These are phyloP conservation scores for Dendrobium huoshanense DNA, from an alignment of 106 monocot genomes.

Conservation along the genomic window DNA sequence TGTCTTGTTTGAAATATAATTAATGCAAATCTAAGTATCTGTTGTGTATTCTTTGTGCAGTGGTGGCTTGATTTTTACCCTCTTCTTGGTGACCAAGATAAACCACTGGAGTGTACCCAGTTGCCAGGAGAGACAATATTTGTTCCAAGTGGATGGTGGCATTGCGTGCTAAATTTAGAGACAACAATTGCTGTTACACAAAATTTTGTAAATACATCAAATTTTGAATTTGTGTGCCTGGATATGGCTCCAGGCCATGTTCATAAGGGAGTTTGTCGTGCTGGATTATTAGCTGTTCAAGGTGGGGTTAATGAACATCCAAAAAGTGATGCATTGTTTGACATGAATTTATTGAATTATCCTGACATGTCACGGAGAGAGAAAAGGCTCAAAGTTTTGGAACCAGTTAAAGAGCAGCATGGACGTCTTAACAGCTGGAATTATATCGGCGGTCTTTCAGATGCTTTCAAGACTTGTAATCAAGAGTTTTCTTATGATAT, in stretches of 20 bases:
- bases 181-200: constrained; percentile 93
- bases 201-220: constrained; percentile 81
- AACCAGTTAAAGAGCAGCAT: constrained; percentile 9
- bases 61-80: constrained; percentile 99
- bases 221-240: constrained; percentile 83
- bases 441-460: constrained; percentile 10
- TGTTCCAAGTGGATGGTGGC: constrained; percentile 99
- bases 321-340: constrained; percentile 5
- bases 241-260: constrained; percentile 87
- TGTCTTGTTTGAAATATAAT: background rate
- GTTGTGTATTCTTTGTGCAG: constrained; percentile 28
- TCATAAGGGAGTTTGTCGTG: constrained; percentile 94
- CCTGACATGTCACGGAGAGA: constrained; percentile 42
- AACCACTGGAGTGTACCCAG: constrained; percentile 93
- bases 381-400: constrained; percentile 41
- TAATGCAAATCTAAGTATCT: background rate
- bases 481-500: constrained; percentile 74
- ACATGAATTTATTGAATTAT: constrained; percentile 27
- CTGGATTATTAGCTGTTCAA: constrained; percentile 77
- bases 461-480: constrained; percentile 14
- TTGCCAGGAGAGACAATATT: constrained; percentile 92
- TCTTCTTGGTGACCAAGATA: constrained; percentile 80
- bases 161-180: constrained; percentile 94
- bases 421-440: constrained; percentile 12
- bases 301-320: constrained; percentile 16